These are phyloP conservation scores for Cymbopogon citratus DNA, from an alignment of 176 grass and related monocot species.

Conservation along the genomic window DNA sequence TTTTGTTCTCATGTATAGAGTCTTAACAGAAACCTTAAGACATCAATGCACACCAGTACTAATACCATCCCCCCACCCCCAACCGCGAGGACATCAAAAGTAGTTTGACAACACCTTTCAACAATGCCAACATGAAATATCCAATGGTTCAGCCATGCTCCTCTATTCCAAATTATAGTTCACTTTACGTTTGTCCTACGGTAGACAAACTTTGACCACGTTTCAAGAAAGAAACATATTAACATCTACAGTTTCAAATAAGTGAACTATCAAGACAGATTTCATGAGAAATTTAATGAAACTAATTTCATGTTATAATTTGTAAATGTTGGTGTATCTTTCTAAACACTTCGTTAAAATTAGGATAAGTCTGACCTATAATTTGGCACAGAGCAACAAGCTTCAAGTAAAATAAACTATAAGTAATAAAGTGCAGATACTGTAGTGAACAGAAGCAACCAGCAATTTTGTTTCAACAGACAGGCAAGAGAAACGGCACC, in stretches of 20 bases:
- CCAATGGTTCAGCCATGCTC: not conserved
- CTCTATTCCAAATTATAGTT: not conserved
- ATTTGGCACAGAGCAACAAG: not conserved
- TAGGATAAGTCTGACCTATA: not conserved
- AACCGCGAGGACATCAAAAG: not conserved
- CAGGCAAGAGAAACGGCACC: constrained; percentile 32
- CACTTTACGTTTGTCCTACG: not conserved
- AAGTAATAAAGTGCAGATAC: not conserved
- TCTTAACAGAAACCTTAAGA: not conserved
- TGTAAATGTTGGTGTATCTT: not conserved
- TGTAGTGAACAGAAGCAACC: not conserved
- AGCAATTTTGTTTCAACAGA: not conserved
- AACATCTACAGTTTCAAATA: not conserved
- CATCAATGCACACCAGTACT: not conserved
- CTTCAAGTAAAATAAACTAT: not conserved
- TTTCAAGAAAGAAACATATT: not conserved
- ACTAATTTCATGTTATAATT: not conserved
- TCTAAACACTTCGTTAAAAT: not conserved
- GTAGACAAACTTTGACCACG: not conserved
- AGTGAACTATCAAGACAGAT: not conserved
- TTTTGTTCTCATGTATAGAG: not conserved
- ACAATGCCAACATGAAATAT: not conserved
- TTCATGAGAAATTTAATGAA: not conserved
- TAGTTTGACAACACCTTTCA: not conserved
- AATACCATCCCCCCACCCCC: not conserved